Percentiles rank a stretch among this genome's conserved stretches.
phyloP scores from a whole-genome alignment of 2,329 filamentous ascomycete species.

The Diplodia intermedia region DNA sequence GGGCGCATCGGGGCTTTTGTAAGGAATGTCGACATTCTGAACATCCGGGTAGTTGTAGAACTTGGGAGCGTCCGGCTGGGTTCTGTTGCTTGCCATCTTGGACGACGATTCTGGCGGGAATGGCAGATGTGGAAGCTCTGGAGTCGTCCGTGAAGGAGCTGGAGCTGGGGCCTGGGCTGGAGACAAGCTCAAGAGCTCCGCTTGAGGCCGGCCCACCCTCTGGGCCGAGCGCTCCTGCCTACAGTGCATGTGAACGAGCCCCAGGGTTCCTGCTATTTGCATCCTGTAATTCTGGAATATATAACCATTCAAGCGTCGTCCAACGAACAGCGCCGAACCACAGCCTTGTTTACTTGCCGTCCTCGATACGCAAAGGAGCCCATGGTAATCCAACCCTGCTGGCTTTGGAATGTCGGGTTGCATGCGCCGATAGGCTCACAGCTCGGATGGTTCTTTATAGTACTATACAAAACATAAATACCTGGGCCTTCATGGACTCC shows the following conservation, averaged over 20 bases:
- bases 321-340: background rate
- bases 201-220: background rate
- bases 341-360: background rate
- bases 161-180: background rate
- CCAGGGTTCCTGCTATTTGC: background rate
- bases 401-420: background rate
- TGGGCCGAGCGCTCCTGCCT: conserved; percentile 1
- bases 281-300: background rate
- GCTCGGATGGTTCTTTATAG: background rate
- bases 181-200: conserved; percentile 15
- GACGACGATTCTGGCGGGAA: background rate
- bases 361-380: background rate
- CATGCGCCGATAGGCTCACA: background rate
- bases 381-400: background rate
- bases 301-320: background rate
- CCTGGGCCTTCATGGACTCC: background rate
- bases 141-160: conserved; percentile 1
- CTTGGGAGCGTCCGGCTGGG: background rate
- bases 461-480: background rate
- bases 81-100: conserved; percentile 12
- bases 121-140: background rate
- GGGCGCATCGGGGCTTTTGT: conserved; percentile 44
- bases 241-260: background rate
- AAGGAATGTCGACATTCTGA: conserved; percentile 43
- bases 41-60: conserved; percentile 47